Evolutionary conservation across 768 basidiomycete species (phyloP).

Genomic region (Leccinum uliginosum): DNA sequence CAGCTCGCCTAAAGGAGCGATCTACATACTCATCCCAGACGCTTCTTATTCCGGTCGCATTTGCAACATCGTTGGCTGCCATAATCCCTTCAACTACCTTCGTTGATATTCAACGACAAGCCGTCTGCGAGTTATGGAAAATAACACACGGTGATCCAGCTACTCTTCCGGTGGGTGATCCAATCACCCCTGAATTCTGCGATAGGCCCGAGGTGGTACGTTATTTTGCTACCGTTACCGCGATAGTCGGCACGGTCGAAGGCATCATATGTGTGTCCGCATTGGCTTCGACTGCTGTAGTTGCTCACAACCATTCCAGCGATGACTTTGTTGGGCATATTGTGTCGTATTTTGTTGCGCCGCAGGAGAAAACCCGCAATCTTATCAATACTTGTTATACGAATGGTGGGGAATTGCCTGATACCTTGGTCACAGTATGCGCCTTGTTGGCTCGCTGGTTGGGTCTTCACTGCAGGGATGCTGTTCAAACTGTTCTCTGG

Average conservation of each 20-base stretch:
- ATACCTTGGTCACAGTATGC: conserved; percentile 14
- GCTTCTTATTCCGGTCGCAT: conserved; percentile 26
- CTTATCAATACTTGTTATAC: conserved; percentile 4
- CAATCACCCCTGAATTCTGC: conserved; percentile 15
- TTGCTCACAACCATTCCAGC: conserved; percentile 14
- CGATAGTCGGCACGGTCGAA: conserved; percentile 11
- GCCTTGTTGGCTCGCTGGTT: conserved; percentile 11
- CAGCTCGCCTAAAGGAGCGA: background rate
- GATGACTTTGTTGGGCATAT: conserved; percentile 20
- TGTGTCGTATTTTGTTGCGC: conserved; percentile 20
- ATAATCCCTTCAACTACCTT: conserved; percentile 24
- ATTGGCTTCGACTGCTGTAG: background rate
- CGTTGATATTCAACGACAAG: conserved; percentile 20
- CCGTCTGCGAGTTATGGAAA: conserved; percentile 26
- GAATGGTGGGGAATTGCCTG: conserved; percentile 6
- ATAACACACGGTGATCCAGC: conserved; percentile 1
- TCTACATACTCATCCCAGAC: conserved; percentile 10
- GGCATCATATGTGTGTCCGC: conserved; percentile 21
- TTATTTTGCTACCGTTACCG: conserved; percentile 19
- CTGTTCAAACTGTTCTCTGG: conserved; percentile 12
- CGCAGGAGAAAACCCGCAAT: conserved; percentile 27
- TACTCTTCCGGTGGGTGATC: background rate
- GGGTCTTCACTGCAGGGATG: conserved; percentile 15
- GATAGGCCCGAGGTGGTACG: conserved; percentile 16
- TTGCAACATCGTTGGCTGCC: conserved; percentile 20